Conservation (phyloP, 2,329 filamentous ascomycete species). For the Metarhizium sp. region DNA sequence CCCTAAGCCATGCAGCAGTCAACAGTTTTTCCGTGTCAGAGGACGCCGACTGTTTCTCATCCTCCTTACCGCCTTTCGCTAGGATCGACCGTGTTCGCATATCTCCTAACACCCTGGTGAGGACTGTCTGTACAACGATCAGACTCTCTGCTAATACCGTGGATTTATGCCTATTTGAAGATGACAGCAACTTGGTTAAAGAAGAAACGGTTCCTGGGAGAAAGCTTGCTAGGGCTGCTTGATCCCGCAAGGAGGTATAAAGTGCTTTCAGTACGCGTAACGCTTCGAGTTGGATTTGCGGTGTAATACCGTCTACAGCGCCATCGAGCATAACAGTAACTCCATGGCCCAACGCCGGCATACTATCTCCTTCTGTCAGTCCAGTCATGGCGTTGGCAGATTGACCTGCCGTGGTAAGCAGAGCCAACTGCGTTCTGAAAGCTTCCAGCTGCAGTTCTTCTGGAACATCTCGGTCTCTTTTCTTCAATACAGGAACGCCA, state of each 20-base stretch:
- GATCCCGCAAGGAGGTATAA: slow-evolving; percentile 56
- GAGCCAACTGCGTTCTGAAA: slow-evolving; percentile 57
- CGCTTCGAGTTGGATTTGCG: slow-evolving; percentile 63
- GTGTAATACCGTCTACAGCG: slow-evolving; percentile 52
- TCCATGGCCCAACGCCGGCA: slow-evolving; percentile 74
- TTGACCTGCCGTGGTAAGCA: slow-evolving; percentile 52
- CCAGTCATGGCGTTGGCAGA: slow-evolving; percentile 38
- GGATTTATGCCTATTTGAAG: slow-evolving; percentile 47
- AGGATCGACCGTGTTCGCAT: slow-evolving; percentile 40
- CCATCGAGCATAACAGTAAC: slow-evolving; percentile 73
- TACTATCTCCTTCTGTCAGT: slow-evolving; percentile 46
- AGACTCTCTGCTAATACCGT: slow-evolving; percentile 55
- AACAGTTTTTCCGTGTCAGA: slow-evolving; percentile 27
- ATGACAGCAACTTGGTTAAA: slow-evolving; percentile 65
- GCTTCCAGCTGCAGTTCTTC: slow-evolving; percentile 70
- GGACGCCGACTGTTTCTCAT: slow-evolving; percentile 11
- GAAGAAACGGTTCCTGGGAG: slow-evolving; percentile 81
- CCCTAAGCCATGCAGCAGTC: slow-evolving; percentile 61
- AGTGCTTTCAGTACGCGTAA: slow-evolving; percentile 54
- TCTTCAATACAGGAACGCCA: slow-evolving; percentile 49
- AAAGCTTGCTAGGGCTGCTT: slow-evolving; percentile 71
- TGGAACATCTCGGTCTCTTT: slow-evolving; percentile 33
- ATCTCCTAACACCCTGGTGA: slow-evolving; percentile 49
- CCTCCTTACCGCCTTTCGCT: slow-evolving; percentile 19
- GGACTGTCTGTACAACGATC: slow-evolving; percentile 43